Conservation (phyloP, 2,329 filamentous ascomycete genomes). For the Pseudohalonectria lignicola region DNA sequence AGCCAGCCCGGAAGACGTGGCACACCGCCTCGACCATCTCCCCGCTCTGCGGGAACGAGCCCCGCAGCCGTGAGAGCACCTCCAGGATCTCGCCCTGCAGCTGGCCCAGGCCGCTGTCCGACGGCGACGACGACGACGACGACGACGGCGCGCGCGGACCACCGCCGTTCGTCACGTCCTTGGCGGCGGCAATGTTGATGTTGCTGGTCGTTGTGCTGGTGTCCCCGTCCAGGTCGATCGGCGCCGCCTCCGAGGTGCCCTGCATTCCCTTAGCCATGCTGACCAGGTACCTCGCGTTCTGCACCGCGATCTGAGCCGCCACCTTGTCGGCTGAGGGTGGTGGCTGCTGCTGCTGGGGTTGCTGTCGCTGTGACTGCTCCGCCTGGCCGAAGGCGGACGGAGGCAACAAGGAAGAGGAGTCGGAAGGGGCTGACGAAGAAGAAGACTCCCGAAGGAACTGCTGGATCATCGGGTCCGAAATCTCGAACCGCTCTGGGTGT, state of each 20-base stretch:
- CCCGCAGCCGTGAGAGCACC: conserved; percentile 34
- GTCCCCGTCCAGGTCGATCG: conserved; percentile 51
- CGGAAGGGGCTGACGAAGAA: conserved; percentile 3
- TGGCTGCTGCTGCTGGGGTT: conserved; percentile 8
- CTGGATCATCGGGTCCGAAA: conserved; percentile 6
- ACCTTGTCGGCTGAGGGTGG: conserved; percentile 25
- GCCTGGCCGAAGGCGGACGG: conserved; percentile 6
- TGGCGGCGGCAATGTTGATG: no score
- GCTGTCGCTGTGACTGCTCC: no score
- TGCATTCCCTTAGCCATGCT: conserved; percentile 65
- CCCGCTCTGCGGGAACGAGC: conserved; percentile 43
- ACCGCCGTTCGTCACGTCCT: conserved; percentile 20
- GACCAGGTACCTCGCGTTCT: conserved; percentile 55
- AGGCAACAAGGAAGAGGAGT: no score
- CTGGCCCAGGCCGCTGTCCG: conserved; percentile 11
- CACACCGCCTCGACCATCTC: conserved; percentile 66
- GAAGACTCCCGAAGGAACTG: neutral
- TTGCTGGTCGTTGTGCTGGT: no score
- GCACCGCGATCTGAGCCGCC: conserved; percentile 36
- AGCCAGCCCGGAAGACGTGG: conserved; percentile 60
- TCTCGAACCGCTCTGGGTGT: conserved; percentile 14
- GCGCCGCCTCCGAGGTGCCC: conserved; percentile 46
- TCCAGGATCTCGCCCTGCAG: conserved; percentile 36
- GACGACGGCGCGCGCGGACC: no score
- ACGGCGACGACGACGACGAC: conserved; percentile 3